phyloP scores from a whole-genome alignment of 1,284 basidiomycete species.

The Cryptococcus maquisensis region DNA sequence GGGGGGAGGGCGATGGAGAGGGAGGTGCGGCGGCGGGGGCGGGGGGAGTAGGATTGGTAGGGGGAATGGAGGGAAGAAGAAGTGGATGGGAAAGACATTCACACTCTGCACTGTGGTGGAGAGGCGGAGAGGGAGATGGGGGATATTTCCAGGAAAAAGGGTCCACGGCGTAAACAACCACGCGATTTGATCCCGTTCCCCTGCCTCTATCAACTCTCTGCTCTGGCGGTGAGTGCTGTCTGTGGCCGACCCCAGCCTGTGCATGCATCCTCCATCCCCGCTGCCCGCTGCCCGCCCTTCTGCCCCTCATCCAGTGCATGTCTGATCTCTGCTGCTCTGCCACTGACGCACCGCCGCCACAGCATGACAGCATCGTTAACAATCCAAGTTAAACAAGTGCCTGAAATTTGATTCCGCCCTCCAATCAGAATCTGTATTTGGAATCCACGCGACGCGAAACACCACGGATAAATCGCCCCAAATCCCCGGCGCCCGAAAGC shows the following conservation, averaged over 20 bases:
- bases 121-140: not conserved
- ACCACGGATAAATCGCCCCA: not conserved
- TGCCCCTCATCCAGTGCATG: not conserved
- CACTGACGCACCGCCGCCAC: not conserved
- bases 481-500: not conserved
- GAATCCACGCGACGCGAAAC: not conserved
- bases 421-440: not conserved
- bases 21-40: slow-evolving; percentile 10
- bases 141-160: not conserved
- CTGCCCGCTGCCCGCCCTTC: not conserved
- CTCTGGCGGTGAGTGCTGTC: too few species aligned
- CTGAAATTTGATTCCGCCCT: not conserved
- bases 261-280: not conserved
- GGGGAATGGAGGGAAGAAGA: slow-evolving; percentile 1
- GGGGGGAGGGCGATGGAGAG: slow-evolving; percentile 6
- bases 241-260: not conserved
- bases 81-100: not conserved
- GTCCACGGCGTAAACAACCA: not conserved
- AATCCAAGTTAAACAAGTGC: not conserved
- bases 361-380: not conserved
- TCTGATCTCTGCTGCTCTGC: not conserved
- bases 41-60: not conserved
- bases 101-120: not conserved
- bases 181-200: too few species aligned
- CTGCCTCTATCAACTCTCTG: too few species aligned